Percentiles rank a stretch among this genome's conserved stretches.
Evolutionary conservation across 495 filamentous ascomycete genomes (phyloP).

Genomic region (Xylaria longipes): DNA sequence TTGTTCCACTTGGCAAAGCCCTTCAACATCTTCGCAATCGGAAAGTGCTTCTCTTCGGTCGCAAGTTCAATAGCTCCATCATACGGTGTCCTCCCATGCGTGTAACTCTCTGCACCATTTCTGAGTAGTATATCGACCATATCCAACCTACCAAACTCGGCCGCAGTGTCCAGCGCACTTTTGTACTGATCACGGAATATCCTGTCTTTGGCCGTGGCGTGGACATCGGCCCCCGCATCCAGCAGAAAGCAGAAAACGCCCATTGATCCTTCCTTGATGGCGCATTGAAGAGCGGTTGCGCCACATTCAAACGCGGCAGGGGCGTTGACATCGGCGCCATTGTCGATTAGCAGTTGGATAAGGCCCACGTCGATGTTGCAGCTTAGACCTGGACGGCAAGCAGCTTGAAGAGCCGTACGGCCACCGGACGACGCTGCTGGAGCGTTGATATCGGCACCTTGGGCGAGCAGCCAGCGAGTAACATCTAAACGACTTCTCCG

Average conservation of each 20-base stretch:
- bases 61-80: neutral
- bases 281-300: neutral
- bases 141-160: neutral
- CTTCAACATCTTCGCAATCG: neutral
- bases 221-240: neutral
- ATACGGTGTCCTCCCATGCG: neutral
- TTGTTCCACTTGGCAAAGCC: neutral
- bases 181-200: accelerated
- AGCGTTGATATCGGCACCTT: neutral
- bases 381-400: neutral
- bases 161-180: neutral
- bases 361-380: neutral
- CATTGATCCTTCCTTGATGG: neutral
- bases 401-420: neutral
- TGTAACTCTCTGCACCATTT: constrained; percentile 3
- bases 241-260: neutral
- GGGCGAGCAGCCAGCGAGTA: neutral
- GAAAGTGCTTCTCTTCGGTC: neutral
- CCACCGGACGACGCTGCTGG: neutral
- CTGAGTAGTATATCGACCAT: constrained; percentile 14
- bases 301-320: neutral
- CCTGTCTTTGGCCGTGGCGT: no score
- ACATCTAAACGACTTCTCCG: neutral
- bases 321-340: neutral
- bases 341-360: neutral